A percentile compares a stretch with the other conserved stretches of the same genome.
These are phyloP conservation scores for Lipomyces orientalis DNA, from an alignment of 805 yeast species.

Conservation along the genomic window DNA sequence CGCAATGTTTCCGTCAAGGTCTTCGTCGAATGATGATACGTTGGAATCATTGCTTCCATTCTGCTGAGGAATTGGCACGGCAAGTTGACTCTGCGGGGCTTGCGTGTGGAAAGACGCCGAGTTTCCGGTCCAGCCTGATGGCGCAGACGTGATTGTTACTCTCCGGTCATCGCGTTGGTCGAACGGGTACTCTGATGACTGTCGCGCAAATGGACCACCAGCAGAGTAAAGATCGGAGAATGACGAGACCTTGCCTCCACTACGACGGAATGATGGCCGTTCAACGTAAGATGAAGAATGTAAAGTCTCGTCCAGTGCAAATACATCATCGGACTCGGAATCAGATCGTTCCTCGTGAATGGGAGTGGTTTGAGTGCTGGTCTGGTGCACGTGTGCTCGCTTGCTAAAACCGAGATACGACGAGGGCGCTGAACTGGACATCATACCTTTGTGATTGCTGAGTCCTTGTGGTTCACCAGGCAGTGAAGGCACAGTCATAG, in stretches of 20 bases:
- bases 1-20: not conserved
- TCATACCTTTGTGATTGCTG: not conserved
- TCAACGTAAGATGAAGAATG: slow-evolving; percentile 6
- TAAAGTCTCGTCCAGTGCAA: slow-evolving; percentile 28
- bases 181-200: not conserved
- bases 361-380: not conserved
- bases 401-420: slow-evolving; percentile 1
- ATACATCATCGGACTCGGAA: slow-evolving; percentile 27
- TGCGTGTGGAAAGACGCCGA: slow-evolving; percentile 20
- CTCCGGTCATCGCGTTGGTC: not conserved
- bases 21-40: slow-evolving; percentile 24
- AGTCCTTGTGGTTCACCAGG: not conserved
- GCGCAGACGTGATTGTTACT: slow-evolving; percentile 10
- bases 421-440: slow-evolving; percentile 11
- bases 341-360: slow-evolving; percentile 6
- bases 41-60: slow-evolving; percentile 6
- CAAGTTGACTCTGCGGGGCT: slow-evolving; percentile 4
- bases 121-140: slow-evolving; percentile 27
- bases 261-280: slow-evolving; percentile 8
- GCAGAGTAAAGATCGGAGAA: slow-evolving; percentile 20
- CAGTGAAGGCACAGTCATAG: not conserved
- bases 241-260: slow-evolving; percentile 13
- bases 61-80: not conserved
- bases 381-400: not conserved
- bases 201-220: slow-evolving; percentile 10